A percentile compares a stretch with the other conserved stretches of the same genome.
These are phyloP conservation scores for Luffa acutangula DNA, from an alignment of 306 rosid species.

Conservation along the genomic window DNA sequence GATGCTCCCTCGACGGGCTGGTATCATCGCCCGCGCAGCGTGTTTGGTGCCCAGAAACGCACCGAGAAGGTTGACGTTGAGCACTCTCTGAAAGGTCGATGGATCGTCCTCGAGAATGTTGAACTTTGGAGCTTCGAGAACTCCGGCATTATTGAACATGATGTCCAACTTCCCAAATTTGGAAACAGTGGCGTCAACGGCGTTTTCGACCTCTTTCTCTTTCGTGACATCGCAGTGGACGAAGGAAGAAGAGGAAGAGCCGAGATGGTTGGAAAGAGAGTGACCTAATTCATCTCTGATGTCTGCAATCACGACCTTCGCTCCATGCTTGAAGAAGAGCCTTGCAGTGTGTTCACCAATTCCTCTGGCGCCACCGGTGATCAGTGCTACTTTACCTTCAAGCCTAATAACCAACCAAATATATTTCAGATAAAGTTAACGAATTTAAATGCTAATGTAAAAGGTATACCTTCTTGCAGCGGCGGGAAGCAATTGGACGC, in stretches of 20 bases:
- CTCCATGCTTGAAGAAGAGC: constrained; percentile 37
- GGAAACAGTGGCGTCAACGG: constrained; percentile 15
- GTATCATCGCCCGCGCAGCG: constrained; percentile 39
- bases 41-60: constrained; percentile 33
- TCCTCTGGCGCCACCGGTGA: constrained; percentile 47
- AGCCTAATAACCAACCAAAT: constrained; percentile 13
- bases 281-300: constrained; percentile 26
- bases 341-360: constrained; percentile 34
- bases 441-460: too few relatives aligned
- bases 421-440: too few relatives aligned
- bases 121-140: not conserved
- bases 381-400: constrained; percentile 47
- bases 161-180: constrained; percentile 42
- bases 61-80: constrained; percentile 24
- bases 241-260: not conserved
- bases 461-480: too few relatives aligned
- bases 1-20: constrained; percentile 21
- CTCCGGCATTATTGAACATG: constrained; percentile 46
- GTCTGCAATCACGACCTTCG: constrained; percentile 35
- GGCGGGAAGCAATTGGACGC: too few relatives aligned
- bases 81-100: constrained; percentile 23
- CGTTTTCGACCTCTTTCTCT: constrained; percentile 24
- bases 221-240: constrained; percentile 40
- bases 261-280: constrained; percentile 9
- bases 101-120: constrained; percentile 15